Evolutionary conservation across 2,329 filamentous ascomycete species (phyloP).

Genomic region (Stagonosporopsis tanaceti): DNA sequence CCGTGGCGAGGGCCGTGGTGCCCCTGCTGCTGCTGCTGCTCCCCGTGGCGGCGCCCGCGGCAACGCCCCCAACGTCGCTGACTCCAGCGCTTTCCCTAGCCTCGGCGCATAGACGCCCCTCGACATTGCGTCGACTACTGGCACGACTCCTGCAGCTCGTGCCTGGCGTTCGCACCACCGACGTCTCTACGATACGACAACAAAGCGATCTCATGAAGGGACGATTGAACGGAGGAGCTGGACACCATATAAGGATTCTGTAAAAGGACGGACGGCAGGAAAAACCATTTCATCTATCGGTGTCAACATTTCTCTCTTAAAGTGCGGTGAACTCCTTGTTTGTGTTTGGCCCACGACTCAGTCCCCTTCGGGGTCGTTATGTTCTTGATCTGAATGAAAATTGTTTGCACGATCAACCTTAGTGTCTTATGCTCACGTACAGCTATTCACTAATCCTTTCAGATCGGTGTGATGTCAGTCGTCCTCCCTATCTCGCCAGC

Average conservation of each 20-base stretch:
- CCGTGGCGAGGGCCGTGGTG: conserved; percentile 38
- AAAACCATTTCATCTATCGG: conserved; percentile 28
- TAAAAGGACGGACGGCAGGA: conserved; percentile 26
- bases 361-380: conserved; percentile 12
- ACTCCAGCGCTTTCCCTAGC: conserved; percentile 62
- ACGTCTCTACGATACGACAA: conserved; percentile 22
- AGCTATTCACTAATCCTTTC: neutral
- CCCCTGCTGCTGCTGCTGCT: conserved; percentile 3
- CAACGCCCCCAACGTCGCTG: conserved; percentile 56
- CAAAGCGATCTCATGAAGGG: conserved; percentile 31
- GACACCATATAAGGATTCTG: conserved; percentile 34
- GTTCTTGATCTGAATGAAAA: conserved; percentile 21
- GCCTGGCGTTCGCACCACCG: conserved; percentile 22
- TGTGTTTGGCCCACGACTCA: conserved; percentile 16
- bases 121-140: conserved; percentile 31
- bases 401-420: conserved; percentile 12
- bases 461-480: too few relatives aligned
- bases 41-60: conserved; percentile 17
- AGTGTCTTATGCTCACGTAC: neutral
- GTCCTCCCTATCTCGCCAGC: too few relatives aligned
- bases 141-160: conserved; percentile 27
- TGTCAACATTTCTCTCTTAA: conserved; percentile 18
- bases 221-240: conserved; percentile 25
- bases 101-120: conserved; percentile 54
- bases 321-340: conserved; percentile 15